Conservation (phyloP, 768 basidiomycete genomes). For the Suillus fuscotomentosus region DNA sequence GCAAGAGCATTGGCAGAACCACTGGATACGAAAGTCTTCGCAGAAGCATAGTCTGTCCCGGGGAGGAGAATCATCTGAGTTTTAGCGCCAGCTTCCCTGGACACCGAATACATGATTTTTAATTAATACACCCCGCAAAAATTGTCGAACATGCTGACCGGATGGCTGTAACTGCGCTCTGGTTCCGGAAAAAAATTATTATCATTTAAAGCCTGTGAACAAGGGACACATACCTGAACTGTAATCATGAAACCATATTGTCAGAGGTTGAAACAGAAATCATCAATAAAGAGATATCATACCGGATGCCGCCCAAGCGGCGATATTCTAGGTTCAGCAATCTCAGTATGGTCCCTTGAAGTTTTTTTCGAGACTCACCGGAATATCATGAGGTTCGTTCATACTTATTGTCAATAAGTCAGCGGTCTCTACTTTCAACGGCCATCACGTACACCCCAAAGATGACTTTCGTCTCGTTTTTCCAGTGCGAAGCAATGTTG, state of each 20-base stretch:
- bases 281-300: not conserved
- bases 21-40: constrained; percentile 47
- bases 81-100: constrained; percentile 37
- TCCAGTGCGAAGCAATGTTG: constrained; percentile 50
- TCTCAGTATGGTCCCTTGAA: no score
- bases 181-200: constrained; percentile 29
- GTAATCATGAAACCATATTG: not conserved
- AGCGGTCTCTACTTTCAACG: not conserved
- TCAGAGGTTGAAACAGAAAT: not conserved
- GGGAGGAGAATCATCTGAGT: constrained; percentile 58
- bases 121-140: not conserved
- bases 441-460: constrained; percentile 44
- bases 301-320: constrained; percentile 42
- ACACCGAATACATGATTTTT: not conserved
- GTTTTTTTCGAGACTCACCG: constrained; percentile 17
- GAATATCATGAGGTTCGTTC: constrained; percentile 65
- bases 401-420: constrained; percentile 34
- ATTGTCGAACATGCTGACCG: constrained; percentile 44
- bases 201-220: not conserved
- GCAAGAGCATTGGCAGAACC: constrained; percentile 48
- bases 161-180: constrained; percentile 61
- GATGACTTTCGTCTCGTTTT: constrained; percentile 37
- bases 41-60: constrained; percentile 57
- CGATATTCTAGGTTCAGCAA: constrained; percentile 29
- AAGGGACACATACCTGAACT: not conserved